A percentile compares a stretch with the other conserved stretches of the same genome.
phyloP scores from a whole-genome alignment of 1,284 basidiomycete species.

The Coriolopsis trogii region DNA sequence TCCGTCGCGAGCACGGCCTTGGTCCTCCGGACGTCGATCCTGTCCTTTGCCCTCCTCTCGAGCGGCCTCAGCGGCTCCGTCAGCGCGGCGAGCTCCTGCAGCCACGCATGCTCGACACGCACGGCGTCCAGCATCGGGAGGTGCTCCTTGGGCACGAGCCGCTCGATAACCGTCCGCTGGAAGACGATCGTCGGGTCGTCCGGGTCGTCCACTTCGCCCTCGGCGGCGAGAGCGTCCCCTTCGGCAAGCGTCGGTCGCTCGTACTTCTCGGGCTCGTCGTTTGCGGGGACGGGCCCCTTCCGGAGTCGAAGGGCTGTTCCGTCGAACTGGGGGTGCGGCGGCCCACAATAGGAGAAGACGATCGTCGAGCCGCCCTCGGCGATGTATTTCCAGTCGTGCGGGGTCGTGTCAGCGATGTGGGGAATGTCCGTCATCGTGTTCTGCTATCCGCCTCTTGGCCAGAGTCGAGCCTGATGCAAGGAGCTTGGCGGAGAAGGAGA shows the following conservation, averaged over 20 bases:
- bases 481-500: background rate
- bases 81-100: conserved; percentile 50
- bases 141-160: conserved; percentile 58
- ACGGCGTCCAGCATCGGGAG: conserved; percentile 61
- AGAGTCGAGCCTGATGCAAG: background rate
- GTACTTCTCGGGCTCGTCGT: conserved; percentile 8
- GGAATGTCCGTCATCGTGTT: background rate
- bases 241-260: background rate
- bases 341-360: conserved; percentile 80
- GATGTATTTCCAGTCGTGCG: conserved; percentile 79
- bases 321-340: conserved; percentile 47
- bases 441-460: background rate
- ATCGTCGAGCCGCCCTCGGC: conserved; percentile 90
- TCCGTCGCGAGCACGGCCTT: conserved; percentile 77
- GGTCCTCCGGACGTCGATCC: conserved; percentile 55
- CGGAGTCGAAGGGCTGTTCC: conserved; percentile 76
- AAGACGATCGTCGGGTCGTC: conserved; percentile 67
- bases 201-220: conserved; percentile 41
- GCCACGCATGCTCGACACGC: conserved; percentile 62
- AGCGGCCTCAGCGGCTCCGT: conserved; percentile 57
- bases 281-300: conserved; percentile 43
- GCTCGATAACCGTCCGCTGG: conserved; percentile 59
- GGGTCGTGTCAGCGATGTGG: conserved; percentile 42
- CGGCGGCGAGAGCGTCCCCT: background rate
- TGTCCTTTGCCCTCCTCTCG: conserved; percentile 54